Conservation (phyloP, 306 rosid species). For the Cucumis cinereus region DNA sequence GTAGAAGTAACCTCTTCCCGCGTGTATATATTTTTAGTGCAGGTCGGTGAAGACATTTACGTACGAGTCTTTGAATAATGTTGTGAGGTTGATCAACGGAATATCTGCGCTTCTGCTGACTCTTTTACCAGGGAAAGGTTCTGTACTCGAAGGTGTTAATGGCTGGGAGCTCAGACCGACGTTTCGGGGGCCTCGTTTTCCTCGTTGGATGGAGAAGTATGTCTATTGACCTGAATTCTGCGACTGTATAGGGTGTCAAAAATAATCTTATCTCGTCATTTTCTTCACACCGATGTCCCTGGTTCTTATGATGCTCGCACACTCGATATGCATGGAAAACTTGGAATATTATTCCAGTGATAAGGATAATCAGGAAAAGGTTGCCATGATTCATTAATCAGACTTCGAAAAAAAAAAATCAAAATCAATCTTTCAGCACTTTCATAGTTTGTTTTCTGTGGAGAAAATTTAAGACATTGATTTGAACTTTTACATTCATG, state of each 20-base stretch:
- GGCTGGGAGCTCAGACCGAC: conserved; percentile 97
- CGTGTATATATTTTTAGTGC: conserved; percentile 16
- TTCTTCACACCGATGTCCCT: background rate
- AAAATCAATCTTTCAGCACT: background rate
- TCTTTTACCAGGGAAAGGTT: conserved; percentile 65
- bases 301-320: background rate
- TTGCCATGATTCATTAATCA: background rate
- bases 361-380: background rate
- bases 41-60: conserved; percentile 90
- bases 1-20: background rate
- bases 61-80: conserved; percentile 57
- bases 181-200: conserved; percentile 83
- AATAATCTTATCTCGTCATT: background rate
- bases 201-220: conserved; percentile 98
- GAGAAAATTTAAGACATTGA: background rate
- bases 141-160: conserved; percentile 81
- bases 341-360: background rate
- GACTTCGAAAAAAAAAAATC: background rate
- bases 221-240: conserved; percentile 14
- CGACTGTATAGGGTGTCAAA: background rate
- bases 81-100: conserved; percentile 82
- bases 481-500: background rate
- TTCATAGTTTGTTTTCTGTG: background rate
- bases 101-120: conserved; percentile 71
- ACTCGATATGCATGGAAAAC: background rate